These are phyloP conservation scores for Fusarium bactridioides DNA, from an alignment of 2,329 filamentous ascomycete genomes.

Conservation along the genomic window DNA sequence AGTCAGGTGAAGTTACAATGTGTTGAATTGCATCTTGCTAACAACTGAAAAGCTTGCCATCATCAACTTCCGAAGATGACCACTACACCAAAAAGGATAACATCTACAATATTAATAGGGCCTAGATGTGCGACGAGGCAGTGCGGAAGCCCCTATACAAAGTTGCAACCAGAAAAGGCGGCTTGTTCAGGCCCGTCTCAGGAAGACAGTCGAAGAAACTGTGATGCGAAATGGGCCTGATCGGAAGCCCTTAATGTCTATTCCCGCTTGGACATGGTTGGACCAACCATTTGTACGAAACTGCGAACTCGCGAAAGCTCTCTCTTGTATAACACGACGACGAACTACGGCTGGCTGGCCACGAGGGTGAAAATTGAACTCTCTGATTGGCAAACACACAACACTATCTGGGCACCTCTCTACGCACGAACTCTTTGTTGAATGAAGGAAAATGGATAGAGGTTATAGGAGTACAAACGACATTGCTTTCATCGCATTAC, in stretches of 20 bases:
- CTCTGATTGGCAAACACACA: conserved; percentile 32
- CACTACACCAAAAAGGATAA: background rate
- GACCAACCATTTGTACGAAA: background rate
- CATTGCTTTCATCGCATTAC: conserved; percentile 22
- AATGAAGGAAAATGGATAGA: conserved; percentile 41
- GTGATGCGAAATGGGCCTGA: conserved; percentile 5
- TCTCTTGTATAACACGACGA: conserved; percentile 41
- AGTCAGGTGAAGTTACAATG: conserved; percentile 43
- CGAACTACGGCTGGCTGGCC: conserved; percentile 34
- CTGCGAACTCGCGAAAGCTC: conserved; percentile 10
- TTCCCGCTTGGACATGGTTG: conserved; percentile 20
- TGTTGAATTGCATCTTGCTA: background rate
- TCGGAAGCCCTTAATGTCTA: conserved; percentile 27
- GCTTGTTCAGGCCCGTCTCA: background rate
- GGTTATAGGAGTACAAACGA: conserved; percentile 39
- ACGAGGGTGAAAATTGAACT: conserved; percentile 19
- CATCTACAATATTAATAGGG: background rate
- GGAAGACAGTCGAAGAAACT: conserved; percentile 3
- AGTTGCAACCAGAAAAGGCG: background rate
- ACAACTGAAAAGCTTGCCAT: conserved; percentile 53
- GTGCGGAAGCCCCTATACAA: background rate
- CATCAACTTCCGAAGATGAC: conserved; percentile 57
- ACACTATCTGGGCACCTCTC: conserved; percentile 22
- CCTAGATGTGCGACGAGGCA: background rate
- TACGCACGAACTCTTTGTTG: conserved; percentile 36